These are phyloP conservation scores for Fomitopsis pulvina DNA, from an alignment of 768 basidiomycete species.

Conservation along the genomic window DNA sequence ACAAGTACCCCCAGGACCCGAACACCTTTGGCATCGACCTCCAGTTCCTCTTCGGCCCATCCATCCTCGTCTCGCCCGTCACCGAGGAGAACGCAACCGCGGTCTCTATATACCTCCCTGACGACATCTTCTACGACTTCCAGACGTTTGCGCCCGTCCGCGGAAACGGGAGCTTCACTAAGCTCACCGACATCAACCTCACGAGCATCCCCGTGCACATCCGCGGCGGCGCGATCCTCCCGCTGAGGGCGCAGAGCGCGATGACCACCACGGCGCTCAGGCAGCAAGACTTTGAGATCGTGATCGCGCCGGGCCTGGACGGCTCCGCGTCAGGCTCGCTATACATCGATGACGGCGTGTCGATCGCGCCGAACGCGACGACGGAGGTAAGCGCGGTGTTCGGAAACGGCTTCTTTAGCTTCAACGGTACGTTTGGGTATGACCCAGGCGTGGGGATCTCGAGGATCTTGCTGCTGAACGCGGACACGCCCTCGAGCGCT, in stretches of 20 bases:
- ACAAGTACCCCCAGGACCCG: constrained; percentile 57
- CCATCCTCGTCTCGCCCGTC: constrained; percentile 64
- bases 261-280: constrained; percentile 58
- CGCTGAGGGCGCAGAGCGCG: constrained; percentile 45
- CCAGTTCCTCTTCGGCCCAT: constrained; percentile 65
- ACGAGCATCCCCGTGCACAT: constrained; percentile 60
- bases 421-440: constrained; percentile 25
- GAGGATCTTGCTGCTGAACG: constrained; percentile 27
- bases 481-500: constrained; percentile 16
- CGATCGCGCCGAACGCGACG: constrained; percentile 24
- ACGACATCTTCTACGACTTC: constrained; percentile 64
- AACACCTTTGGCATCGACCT: constrained; percentile 54
- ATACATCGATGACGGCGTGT: constrained; percentile 64
- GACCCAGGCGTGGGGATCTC: constrained; percentile 26
- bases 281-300: constrained; percentile 49
- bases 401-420: constrained; percentile 20
- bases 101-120: constrained; percentile 55
- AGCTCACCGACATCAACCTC: constrained; percentile 41
- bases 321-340: constrained; percentile 47
- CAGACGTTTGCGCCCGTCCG: constrained; percentile 38
- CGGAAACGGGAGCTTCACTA: constrained; percentile 40
- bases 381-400: constrained; percentile 26
- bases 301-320: constrained; percentile 49
- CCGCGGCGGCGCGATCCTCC: constrained; percentile 51
- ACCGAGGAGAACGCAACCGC: constrained; percentile 53